phyloP scores from a whole-genome alignment of 441 rosid genomes.

The Adansonia gregorii region DNA sequence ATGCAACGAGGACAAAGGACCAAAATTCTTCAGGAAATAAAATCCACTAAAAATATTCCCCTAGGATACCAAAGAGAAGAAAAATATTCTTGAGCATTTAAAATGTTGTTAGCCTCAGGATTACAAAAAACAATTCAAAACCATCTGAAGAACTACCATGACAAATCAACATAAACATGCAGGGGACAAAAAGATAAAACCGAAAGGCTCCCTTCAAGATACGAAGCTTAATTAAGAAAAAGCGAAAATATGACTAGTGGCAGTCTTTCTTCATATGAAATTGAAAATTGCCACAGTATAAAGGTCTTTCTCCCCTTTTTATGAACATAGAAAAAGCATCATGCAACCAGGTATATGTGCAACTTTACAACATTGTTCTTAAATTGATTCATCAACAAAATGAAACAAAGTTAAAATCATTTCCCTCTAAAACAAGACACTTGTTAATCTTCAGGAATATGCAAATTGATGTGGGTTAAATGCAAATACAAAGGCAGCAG shows the following conservation, averaged over 20 bases:
- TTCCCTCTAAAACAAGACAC: background rate
- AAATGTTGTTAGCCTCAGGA: background rate
- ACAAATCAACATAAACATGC: slow-evolving; percentile 12
- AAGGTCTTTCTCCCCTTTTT: background rate
- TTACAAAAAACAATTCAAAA: background rate
- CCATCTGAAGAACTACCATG: background rate
- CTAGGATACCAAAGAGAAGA: background rate
- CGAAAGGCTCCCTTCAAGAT: background rate
- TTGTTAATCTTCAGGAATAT: background rate
- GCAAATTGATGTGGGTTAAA: slow-evolving; percentile 8
- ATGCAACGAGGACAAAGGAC: background rate
- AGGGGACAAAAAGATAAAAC: background rate
- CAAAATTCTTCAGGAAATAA: background rate
- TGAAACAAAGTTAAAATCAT: background rate
- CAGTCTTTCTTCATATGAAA: background rate
- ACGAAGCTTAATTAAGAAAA: background rate
- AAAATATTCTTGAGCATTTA: background rate
- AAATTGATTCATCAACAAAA: slow-evolving; percentile 3
- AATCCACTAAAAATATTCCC: slow-evolving; percentile 10
- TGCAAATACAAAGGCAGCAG: background rate
- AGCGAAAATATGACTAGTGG: background rate
- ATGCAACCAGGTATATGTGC: background rate
- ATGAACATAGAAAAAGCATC: background rate
- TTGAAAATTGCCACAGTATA: background rate
- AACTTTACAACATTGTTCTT: background rate